Evolutionary conservation across 345 rosid genomes (phyloP).

Genomic region (Bretschneidera sinensis): DNA sequence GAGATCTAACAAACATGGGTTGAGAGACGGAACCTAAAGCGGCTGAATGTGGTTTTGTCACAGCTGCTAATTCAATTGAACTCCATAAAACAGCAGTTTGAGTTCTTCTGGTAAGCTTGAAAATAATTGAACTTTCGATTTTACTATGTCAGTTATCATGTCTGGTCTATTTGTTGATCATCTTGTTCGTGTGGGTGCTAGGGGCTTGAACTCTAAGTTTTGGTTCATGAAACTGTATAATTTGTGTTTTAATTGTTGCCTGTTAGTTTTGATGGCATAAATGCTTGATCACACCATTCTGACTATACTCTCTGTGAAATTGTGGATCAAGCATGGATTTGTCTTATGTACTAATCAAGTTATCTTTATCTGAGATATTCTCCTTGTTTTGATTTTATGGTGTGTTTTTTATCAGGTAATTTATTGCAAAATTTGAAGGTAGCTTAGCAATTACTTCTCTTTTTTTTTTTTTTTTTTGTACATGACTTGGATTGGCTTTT

Average conservation of each 20-base stretch:
- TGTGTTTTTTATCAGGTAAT: constrained; percentile 24
- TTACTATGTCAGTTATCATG: neutral
- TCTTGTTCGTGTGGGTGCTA: neutral
- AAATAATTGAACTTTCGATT: too few species aligned
- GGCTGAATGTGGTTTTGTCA: constrained; percentile 2
- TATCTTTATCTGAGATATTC: constrained; percentile 3
- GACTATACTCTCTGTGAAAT: neutral
- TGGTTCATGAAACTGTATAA: neutral
- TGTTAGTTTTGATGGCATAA: too few species aligned
- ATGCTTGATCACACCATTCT: neutral
- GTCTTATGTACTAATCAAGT: neutral
- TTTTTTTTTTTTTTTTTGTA: neutral
- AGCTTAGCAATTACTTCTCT: constrained; percentile 1
- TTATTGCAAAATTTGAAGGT: constrained; percentile 14
- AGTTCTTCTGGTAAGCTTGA: neutral
- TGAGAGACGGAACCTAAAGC: constrained; percentile 21
- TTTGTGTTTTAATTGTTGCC: neutral
- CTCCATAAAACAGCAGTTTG: neutral
- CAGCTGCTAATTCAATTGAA: neutral
- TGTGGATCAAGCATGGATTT: neutral
- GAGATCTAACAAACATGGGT: constrained; percentile 37
- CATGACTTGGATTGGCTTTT: constrained; percentile 17
- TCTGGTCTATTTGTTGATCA: neutral
- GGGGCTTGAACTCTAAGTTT: neutral
- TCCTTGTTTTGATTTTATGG: constrained; percentile 5